Evolutionary conservation across 148 eudicot genomes (phyloP).

Genomic region (Beta vulgaris): DNA sequence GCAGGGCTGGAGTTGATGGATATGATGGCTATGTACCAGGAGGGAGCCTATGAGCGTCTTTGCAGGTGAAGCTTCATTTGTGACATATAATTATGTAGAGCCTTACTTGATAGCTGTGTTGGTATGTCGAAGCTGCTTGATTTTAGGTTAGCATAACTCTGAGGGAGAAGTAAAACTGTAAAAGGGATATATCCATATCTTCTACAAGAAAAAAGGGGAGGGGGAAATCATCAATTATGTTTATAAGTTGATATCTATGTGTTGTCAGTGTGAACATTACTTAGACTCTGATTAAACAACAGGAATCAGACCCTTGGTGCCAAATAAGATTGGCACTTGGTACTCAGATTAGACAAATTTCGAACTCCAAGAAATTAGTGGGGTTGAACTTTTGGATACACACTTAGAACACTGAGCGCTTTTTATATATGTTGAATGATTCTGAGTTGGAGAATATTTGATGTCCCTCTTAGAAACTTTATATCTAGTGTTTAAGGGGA

Average conservation of each 20-base stretch:
- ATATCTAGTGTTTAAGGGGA: neutral
- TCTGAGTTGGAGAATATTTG: neutral
- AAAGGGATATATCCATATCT: neutral
- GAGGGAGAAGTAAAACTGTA: neutral
- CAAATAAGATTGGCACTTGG: neutral
- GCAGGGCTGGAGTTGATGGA: slow-evolving; percentile 99
- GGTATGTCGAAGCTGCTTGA: neutral
- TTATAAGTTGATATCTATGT: neutral
- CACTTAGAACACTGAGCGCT: neutral
- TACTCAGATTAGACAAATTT: neutral
- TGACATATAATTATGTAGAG: neutral
- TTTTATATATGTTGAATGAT: neutral
- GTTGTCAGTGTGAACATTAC: neutral
- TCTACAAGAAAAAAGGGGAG: neutral
- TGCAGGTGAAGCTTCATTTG: slow-evolving; percentile 66
- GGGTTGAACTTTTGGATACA: neutral
- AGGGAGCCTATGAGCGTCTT: slow-evolving; percentile 98
- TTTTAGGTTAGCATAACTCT: neutral
- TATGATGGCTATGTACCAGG: slow-evolving; percentile 99
- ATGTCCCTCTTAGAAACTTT: neutral
- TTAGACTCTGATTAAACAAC: neutral
- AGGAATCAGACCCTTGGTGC: neutral
- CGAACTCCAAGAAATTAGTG: neutral
- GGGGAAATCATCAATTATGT: neutral
- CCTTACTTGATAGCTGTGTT: neutral